Conservation (phyloP, 768 basidiomycete genomes). For the Macrolepiota dolichaula region DNA sequence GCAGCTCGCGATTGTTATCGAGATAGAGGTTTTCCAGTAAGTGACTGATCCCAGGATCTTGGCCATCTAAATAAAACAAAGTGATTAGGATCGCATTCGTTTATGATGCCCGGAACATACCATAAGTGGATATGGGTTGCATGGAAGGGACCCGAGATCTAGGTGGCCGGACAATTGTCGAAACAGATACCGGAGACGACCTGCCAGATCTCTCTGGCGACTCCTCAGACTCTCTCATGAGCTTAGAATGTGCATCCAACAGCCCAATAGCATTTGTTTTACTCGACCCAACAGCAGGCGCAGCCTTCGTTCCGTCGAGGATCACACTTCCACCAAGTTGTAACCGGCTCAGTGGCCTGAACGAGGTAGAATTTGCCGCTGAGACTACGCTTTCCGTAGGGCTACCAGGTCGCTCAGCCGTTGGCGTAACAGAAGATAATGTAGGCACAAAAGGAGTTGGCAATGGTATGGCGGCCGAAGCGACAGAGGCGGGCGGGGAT, state of each 20-base stretch:
- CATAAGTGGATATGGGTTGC: constrained; percentile 68
- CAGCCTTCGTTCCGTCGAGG: constrained; percentile 75
- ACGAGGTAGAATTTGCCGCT: constrained; percentile 59
- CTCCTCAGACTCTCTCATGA: constrained; percentile 48
- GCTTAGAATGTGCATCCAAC: constrained; percentile 70
- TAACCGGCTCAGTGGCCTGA: constrained; percentile 56
- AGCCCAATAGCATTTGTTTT: constrained; percentile 80
- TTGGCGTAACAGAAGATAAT: constrained; percentile 14
- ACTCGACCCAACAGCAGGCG: constrained; percentile 86
- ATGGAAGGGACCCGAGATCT: constrained; percentile 48
- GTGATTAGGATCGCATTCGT: neutral
- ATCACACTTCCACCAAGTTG: constrained; percentile 56
- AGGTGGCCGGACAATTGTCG: constrained; percentile 48
- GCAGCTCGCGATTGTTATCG: constrained; percentile 81
- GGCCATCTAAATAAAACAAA: constrained; percentile 59
- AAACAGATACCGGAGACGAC: constrained; percentile 70
- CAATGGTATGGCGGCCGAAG: constrained; percentile 18
- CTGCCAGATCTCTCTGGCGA: constrained; percentile 74
- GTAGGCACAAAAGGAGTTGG: constrained; percentile 24
- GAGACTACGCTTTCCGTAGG: constrained; percentile 84
- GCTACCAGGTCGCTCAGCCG: constrained; percentile 62
- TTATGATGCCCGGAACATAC: constrained; percentile 33
- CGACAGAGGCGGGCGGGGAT: constrained; percentile 20
- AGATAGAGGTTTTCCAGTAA: constrained; percentile 88
- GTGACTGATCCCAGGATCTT: constrained; percentile 86